Evolutionary conservation across 768 basidiomycete genomes (phyloP).

Genomic region (Hericium erinaceus): DNA sequence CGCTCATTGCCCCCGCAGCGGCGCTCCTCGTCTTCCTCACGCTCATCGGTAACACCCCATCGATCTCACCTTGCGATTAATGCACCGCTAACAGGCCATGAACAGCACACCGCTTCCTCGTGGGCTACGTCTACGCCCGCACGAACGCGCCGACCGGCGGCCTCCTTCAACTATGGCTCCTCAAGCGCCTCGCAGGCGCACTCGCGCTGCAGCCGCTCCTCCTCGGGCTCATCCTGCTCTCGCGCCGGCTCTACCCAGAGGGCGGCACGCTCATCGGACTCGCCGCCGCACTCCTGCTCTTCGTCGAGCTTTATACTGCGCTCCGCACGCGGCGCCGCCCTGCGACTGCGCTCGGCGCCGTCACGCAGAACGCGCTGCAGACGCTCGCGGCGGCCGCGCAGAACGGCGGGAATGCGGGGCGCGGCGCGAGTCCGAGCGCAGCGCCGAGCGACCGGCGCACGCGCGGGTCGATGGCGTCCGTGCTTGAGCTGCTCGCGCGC

Average conservation of each 20-base stretch:
- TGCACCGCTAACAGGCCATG: background rate
- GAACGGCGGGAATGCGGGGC: slow-evolving; percentile 21
- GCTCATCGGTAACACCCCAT: slow-evolving; percentile 44
- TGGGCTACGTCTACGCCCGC: slow-evolving; percentile 70
- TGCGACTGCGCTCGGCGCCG: slow-evolving; percentile 39
- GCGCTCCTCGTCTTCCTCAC: slow-evolving; percentile 55
- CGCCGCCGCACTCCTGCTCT: slow-evolving; percentile 42
- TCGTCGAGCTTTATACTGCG: slow-evolving; percentile 52
- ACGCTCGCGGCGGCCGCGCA: slow-evolving; percentile 39
- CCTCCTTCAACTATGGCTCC: slow-evolving; percentile 62
- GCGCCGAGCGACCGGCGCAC: slow-evolving; percentile 32
- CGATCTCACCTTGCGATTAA: background rate
- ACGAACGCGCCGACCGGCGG: slow-evolving; percentile 72
- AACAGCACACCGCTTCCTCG: slow-evolving; percentile 69
- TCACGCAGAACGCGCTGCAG: slow-evolving; percentile 48
- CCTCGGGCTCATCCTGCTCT: slow-evolving; percentile 64
- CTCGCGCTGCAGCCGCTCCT: slow-evolving; percentile 66
- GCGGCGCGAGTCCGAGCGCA: slow-evolving; percentile 41
- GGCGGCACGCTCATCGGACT: slow-evolving; percentile 53
- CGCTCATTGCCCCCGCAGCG: slow-evolving; percentile 65
- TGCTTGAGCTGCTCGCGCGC: slow-evolving; percentile 77
- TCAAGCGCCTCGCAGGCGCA: slow-evolving; percentile 64
- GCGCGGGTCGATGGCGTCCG: slow-evolving; percentile 70
- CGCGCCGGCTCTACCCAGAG: slow-evolving; percentile 60
- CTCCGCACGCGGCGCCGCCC: slow-evolving; percentile 42